A percentile compares a stretch with the other conserved stretches of the same genome.
phyloP scores from a whole-genome alignment of 805 yeast species.

The Kodamaea leandrae region DNA sequence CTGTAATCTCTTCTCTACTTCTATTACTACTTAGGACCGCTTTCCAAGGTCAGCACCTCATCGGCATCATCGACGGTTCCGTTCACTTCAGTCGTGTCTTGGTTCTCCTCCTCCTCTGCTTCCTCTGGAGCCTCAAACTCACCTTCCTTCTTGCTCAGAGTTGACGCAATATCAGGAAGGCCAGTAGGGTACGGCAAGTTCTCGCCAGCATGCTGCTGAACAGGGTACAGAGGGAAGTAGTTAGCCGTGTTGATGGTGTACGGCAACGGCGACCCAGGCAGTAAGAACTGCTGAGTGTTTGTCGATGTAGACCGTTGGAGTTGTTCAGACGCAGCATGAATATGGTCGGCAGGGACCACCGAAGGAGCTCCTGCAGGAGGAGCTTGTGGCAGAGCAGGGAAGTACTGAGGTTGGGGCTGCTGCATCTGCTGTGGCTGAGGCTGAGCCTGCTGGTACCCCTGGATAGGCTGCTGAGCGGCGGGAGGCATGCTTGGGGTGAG shows the following conservation, averaged over 20 bases:
- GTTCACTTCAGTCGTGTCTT: neutral
- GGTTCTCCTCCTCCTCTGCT: neutral
- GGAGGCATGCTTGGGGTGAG: slow-evolving; percentile 38
- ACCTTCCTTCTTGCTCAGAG: slow-evolving; percentile 2
- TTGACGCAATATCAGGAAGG: slow-evolving; percentile 12
- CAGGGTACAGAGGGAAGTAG: slow-evolving; percentile 16
- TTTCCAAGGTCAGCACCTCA: slow-evolving; percentile 16
- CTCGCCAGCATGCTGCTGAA: slow-evolving; percentile 11
- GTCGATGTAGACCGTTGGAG: slow-evolving; percentile 5
- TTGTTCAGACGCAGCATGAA: slow-evolving; percentile 4
- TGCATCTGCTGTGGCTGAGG: slow-evolving; percentile 35
- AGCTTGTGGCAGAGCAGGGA: slow-evolving; percentile 36
- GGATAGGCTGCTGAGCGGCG: slow-evolving; percentile 24
- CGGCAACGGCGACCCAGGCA: slow-evolving; percentile 8
- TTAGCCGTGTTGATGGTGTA: slow-evolving; percentile 16
- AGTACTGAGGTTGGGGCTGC: slow-evolving; percentile 33
- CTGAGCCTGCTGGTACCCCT: slow-evolving; percentile 20
- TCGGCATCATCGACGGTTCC: slow-evolving; percentile 6
- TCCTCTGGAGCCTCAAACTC: neutral
- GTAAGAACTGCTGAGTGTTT: slow-evolving; percentile 13
- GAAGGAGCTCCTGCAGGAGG: neutral
- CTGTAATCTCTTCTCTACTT: too few species aligned
- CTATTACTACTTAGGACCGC: slow-evolving; percentile 3
- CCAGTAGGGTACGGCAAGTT: slow-evolving; percentile 18
- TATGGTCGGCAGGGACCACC: neutral